Conservation (phyloP, 176 grass and related monocot genomes). For the Saccharum spontaneum region DNA sequence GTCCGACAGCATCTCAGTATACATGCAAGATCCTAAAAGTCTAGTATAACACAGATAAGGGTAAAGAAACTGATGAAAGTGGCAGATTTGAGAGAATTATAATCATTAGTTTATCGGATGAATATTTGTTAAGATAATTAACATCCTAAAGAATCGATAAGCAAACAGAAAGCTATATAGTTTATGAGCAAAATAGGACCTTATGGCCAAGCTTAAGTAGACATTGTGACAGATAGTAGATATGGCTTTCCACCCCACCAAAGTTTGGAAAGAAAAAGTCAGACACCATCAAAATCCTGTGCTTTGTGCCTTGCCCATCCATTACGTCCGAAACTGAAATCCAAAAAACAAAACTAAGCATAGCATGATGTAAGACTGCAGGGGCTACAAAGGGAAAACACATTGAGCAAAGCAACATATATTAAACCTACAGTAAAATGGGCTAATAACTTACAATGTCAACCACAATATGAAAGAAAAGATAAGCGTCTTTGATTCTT, state of each 20-base stretch:
- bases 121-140: not conserved
- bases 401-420: not conserved
- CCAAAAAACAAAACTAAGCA: not conserved
- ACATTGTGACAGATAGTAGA: constrained; percentile 93
- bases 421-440: not conserved
- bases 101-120: not conserved
- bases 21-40: not conserved
- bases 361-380: not conserved
- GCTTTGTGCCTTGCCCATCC: constrained; percentile 45
- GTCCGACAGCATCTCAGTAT: not conserved
- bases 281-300: constrained; percentile 89
- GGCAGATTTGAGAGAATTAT: not conserved
- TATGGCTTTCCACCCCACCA: constrained; percentile 91
- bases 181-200: constrained; percentile 32
- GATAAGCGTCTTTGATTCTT: not conserved
- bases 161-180: not conserved
- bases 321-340: constrained; percentile 32
- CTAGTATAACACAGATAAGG: constrained; percentile 5
- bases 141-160: constrained; percentile 16
- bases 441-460: not conserved
- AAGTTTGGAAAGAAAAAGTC: constrained; percentile 98
- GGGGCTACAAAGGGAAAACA: not conserved
- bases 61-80: not conserved
- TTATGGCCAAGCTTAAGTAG: constrained; percentile 94
- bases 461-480: not conserved